Evolutionary conservation across 2,329 filamentous ascomycete genomes (phyloP), one percentile per base, ranked within the genome.

Genomic region (Penicillium sp.): DNA sequence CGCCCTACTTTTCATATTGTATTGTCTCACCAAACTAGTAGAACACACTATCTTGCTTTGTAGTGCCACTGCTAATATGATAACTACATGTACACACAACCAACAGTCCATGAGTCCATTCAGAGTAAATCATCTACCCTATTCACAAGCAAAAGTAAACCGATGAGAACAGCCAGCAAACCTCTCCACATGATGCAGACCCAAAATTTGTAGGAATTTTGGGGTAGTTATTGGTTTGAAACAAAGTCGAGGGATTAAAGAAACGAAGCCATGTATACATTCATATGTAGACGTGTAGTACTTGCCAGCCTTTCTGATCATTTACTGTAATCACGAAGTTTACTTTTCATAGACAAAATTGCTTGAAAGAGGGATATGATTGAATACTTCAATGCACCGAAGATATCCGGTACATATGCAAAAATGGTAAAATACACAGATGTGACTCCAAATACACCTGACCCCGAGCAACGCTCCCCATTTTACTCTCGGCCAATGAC

Each of bases 391-490:
- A 46, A 46, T 42, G 53, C n/a, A 56, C 49, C 42, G 41, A 46
- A 56, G 35, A 35, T 36, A 53, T 41, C 42, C 53, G 28, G 42
- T 26, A 47, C 36, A 53, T 56, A 53, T 56, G 54, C 50, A 56
- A 47, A 56, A 53, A 53, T 53, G 26, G 50, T 56, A 53, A 56
- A 56, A 48, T 45, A 55, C 52, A 58, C 50, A 35, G 50, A 52
- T 56, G 59, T 54, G 54, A 65, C 62, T 61, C 62, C 63, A 57
- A 44, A 56, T 57, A 64, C 62, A 61, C 61, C 61, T 43, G 47
- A 61, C 49, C 49, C 57, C 49, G 35, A 59, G 46, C 54, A 60
- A 60, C 55, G 59, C 59, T 55, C 53, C 47, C 47, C 53, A 61
- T 63, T 59, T 54, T 40, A 53, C 22, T 51, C 41, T 45, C 49